Percentiles rank a stretch among this genome's conserved stretches.
These are phyloP conservation scores for Aspergillus uvarum DNA, from an alignment of 2,329 filamentous ascomycete genomes.

Conservation along the genomic window DNA sequence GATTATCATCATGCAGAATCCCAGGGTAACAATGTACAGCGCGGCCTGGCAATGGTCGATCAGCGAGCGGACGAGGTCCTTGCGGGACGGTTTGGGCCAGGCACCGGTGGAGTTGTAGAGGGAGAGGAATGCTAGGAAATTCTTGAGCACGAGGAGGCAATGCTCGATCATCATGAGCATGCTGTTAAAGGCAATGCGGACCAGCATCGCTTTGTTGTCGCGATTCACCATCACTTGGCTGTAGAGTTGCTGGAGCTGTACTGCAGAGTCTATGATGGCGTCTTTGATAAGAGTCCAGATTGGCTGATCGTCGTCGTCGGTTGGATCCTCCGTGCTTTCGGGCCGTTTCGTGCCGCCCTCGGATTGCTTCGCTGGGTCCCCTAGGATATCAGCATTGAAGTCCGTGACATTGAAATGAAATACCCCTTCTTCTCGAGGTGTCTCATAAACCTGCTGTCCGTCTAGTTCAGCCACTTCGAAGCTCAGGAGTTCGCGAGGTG, in stretches of 20 bases:
- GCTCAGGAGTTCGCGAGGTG: slow-evolving; percentile 13
- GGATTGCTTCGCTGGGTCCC: neutral
- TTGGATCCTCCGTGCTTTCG: slow-evolving; percentile 16
- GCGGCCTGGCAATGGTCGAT: slow-evolving; percentile 34
- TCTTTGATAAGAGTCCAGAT: slow-evolving; percentile 33
- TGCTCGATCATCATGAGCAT: slow-evolving; percentile 34
- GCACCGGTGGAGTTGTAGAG: slow-evolving; percentile 33
- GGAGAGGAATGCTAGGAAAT: slow-evolving; percentile 26
- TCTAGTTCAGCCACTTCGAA: slow-evolving; percentile 38
- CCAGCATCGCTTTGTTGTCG: slow-evolving; percentile 20
- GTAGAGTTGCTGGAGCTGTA: slow-evolving; percentile 27
- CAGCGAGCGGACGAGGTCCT: slow-evolving; percentile 30
- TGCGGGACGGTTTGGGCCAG: slow-evolving; percentile 31
- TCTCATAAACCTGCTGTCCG: slow-evolving; percentile 32
- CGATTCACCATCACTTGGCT: slow-evolving; percentile 25
- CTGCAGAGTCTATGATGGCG: slow-evolving; percentile 29
- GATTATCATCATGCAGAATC: slow-evolving; percentile 32
- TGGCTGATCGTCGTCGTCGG: slow-evolving; percentile 14
- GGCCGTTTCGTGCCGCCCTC: neutral
- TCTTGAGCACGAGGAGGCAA: slow-evolving; percentile 30
- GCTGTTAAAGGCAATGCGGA: slow-evolving; percentile 23
- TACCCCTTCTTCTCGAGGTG: neutral
- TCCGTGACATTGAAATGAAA: slow-evolving; percentile 23
- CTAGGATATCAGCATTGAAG: slow-evolving; percentile 19
- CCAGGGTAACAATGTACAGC: slow-evolving; percentile 36